phyloP scores from a whole-genome alignment of 2,329 filamentous ascomycete species.

The Nectriaceae sp. region DNA sequence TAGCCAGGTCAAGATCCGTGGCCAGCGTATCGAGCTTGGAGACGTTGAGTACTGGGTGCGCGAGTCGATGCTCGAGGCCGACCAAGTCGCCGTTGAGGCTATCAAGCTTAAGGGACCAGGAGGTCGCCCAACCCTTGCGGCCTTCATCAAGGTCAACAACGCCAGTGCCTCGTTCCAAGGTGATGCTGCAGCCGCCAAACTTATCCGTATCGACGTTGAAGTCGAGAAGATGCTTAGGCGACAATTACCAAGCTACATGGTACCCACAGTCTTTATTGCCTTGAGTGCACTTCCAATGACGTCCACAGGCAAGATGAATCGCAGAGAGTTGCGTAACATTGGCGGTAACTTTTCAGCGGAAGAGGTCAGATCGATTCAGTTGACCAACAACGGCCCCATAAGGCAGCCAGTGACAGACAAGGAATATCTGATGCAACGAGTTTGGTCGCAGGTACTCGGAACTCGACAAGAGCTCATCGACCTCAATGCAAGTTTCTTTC shows the following conservation, averaged over 20 bases:
- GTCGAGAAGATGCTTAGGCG: slow-evolving; percentile 3
- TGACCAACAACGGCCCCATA: neutral
- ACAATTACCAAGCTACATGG: slow-evolving; percentile 17
- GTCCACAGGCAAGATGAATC: slow-evolving; percentile 16
- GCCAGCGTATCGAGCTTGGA: slow-evolving; percentile 26
- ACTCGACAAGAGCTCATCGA: slow-evolving; percentile 26
- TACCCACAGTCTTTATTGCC: slow-evolving; percentile 15
- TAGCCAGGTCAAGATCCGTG: slow-evolving; percentile 27
- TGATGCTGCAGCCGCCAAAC: neutral
- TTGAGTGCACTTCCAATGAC: slow-evolving; percentile 14
- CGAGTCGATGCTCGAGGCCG: slow-evolving; percentile 1
- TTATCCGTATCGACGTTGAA: neutral
- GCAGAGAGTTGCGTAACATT: slow-evolving; percentile 12
- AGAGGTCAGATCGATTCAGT: slow-evolving; percentile 40
- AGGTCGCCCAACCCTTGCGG: neutral
- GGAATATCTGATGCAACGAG: slow-evolving; percentile 28
- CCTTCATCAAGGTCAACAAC: neutral
- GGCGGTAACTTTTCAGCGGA: slow-evolving; percentile 8
- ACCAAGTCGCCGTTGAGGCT: slow-evolving; percentile 5
- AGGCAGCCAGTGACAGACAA: slow-evolving; percentile 6
- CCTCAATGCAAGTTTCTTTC: neutral
- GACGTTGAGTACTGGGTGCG: slow-evolving; percentile 22
- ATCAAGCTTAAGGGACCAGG: slow-evolving; percentile 2
- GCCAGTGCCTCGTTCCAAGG: neutral
- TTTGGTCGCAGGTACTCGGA: slow-evolving; percentile 41